Evolutionary conservation across 805 yeast genomes (phyloP), one percentile per base, ranked within the genome.

Genomic region (Myxozyma sirexii): DNA sequence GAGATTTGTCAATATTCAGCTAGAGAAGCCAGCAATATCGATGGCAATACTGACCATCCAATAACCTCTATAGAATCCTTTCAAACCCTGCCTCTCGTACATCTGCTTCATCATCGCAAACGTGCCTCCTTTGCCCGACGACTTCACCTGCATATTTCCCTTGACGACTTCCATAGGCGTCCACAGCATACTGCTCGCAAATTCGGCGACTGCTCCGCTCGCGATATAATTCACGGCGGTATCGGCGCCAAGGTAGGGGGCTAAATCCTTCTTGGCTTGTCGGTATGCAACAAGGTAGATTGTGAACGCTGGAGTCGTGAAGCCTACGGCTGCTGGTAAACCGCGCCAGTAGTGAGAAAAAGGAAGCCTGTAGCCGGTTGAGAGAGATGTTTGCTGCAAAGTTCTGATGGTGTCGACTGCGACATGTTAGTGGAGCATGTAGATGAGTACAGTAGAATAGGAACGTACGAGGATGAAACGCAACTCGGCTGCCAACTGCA

Each of bases 11-110:
- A 3, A 31, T 33, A 5, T 17, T 31, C n/a, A 61, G 42, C 23
- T 3, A 23, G 35, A 46, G 4, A 26, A 29, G 17, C 38, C 17
- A 41, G 17, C n/a, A 44, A 5, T 23, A 6, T 4, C 13, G 31
- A 46, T 31, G 13, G 21, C 13, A 29, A 27, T 7, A 21, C 50
- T 17, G 50, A 63, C 67, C 78, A 76, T 74, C 74, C 77, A 75
- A 64, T 76, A 76, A 15, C 99, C 99, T 67, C 96, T 81, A 75
- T 83, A 92, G 65, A 88, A 79, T 3, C 97, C 97, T 57, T 73
- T 76, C 49, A 87, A 21, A 1, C 97, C 98, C 69, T 88, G 96
- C 0, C 75, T 73, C 39, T 72, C 73, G 69, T 79, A 84, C 46
- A 93, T 71, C 13, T 57, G 51, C 21, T 62, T 57, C 44, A 75